phyloP scores from a whole-genome alignment of 1,139 yeast genomes.

The Pneumocystis jirovecii region DNA sequence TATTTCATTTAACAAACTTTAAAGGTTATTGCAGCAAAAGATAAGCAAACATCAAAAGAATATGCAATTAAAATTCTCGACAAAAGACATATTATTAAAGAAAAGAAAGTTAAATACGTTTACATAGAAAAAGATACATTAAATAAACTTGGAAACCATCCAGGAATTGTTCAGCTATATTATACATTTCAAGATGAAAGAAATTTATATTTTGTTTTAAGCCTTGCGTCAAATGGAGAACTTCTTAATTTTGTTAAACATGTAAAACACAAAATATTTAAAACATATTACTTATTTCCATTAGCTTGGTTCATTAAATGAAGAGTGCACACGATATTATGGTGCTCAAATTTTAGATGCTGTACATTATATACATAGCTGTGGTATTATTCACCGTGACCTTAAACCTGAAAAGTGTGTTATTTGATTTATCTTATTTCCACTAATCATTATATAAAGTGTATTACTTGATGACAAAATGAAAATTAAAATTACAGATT shows the following conservation, averaged over 20 bases:
- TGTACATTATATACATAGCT: slow-evolving; percentile 61
- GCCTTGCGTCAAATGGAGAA: slow-evolving; percentile 88
- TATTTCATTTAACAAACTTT: not conserved
- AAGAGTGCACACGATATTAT: slow-evolving; percentile 57
- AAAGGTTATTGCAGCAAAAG: slow-evolving; percentile 64
- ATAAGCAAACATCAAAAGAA: slow-evolving; percentile 50
- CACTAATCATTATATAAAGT: slow-evolving; percentile 4
- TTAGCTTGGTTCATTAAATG: slow-evolving; percentile 55
- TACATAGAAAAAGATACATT: slow-evolving; percentile 89
- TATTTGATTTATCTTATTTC: slow-evolving; percentile 22
- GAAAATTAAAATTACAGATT: slow-evolving; percentile 86
- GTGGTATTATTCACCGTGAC: slow-evolving; percentile 86
- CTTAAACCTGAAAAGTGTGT: slow-evolving; percentile 71
- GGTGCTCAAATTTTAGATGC: slow-evolving; percentile 77
- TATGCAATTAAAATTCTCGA: slow-evolving; percentile 88
- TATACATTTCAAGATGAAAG: slow-evolving; percentile 89
- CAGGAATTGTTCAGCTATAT: slow-evolving; percentile 75
- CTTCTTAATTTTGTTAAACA: slow-evolving; percentile 62
- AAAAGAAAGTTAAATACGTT: slow-evolving; percentile 87
- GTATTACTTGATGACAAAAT: slow-evolving; percentile 58
- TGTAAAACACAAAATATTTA: slow-evolving; percentile 6
- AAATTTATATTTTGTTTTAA: slow-evolving; percentile 79
- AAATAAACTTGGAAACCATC: slow-evolving; percentile 67
- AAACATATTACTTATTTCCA: not conserved
- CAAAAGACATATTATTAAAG: slow-evolving; percentile 86